Percentiles rank a stretch among this genome's conserved stretches.
Conservation (phyloP, 345 rosid genomes). For the Lenwebbia sp. region DNA sequence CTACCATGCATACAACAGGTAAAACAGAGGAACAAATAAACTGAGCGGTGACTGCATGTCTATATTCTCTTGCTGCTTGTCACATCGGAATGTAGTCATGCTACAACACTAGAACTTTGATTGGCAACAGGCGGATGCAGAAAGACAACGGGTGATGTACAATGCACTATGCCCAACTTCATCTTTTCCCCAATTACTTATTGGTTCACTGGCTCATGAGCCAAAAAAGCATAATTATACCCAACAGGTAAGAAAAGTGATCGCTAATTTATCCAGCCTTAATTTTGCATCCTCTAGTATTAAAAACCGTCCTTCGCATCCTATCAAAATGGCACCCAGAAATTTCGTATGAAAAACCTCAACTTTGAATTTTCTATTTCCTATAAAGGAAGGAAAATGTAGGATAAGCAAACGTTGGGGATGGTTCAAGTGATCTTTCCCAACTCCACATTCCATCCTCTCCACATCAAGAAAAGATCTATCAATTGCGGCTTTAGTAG, state of each 20-base stretch:
- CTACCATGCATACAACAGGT: background rate
- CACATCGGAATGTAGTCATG: background rate
- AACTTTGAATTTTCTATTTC: background rate
- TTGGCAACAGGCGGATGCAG: background rate
- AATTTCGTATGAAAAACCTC: background rate
- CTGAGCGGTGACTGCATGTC: background rate
- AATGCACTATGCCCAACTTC: background rate
- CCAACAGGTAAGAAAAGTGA: background rate
- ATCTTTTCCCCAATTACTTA: background rate
- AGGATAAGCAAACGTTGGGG: background rate
- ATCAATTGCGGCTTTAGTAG: background rate
- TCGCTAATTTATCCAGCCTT: background rate
- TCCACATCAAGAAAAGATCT: background rate
- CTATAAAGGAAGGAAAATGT: background rate
- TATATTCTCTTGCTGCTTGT: background rate
- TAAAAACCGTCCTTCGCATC: background rate
- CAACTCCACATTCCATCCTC: background rate
- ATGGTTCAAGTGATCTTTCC: background rate
- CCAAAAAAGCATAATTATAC: background rate
- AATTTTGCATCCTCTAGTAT: background rate
- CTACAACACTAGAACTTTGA: background rate
- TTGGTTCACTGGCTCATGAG: background rate
- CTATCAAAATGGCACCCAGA: background rate
- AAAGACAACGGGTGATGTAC: background rate
- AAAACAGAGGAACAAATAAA: background rate